phyloP scores from a whole-genome alignment of 345 rosid genomes.

The Hibiscus mutabilis region DNA sequence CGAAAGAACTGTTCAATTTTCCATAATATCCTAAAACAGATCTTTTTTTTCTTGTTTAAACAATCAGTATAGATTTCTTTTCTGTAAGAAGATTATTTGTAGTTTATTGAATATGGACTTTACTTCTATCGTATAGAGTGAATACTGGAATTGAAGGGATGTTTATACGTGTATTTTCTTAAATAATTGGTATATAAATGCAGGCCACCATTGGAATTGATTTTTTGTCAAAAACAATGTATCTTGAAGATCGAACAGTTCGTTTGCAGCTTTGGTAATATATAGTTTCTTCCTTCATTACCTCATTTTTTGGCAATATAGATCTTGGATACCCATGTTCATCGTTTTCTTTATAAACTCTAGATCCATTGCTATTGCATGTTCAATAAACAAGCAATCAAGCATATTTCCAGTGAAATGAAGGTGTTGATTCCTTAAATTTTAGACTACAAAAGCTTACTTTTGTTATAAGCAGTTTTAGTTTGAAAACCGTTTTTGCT shows the following conservation, averaged over 20 bases:
- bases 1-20: not conserved
- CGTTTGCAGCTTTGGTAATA: conserved; percentile 82
- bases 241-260: conserved; percentile 85
- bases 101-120: not conserved
- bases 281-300: not conserved
- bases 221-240: conserved; percentile 87
- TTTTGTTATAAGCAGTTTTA: not conserved
- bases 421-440: not conserved
- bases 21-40: not conserved
- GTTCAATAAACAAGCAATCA: not conserved
- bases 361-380: not conserved
- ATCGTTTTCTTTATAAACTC: not conserved
- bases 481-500: not conserved
- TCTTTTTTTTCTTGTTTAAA: not conserved
- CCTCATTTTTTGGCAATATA: not conserved
- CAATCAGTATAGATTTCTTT: not conserved
- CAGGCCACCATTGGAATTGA: conserved; percentile 56
- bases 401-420: not conserved
- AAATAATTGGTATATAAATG: conserved; percentile 1
- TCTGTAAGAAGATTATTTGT: not conserved
- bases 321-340: not conserved
- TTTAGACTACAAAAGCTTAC: not conserved
- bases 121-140: not conserved
- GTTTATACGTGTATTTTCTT: not conserved
- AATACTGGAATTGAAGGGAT: not conserved